These are phyloP conservation scores for Trypanosoma cruzi DNA, from an alignment of 208 protist species.

Conservation along the genomic window DNA sequence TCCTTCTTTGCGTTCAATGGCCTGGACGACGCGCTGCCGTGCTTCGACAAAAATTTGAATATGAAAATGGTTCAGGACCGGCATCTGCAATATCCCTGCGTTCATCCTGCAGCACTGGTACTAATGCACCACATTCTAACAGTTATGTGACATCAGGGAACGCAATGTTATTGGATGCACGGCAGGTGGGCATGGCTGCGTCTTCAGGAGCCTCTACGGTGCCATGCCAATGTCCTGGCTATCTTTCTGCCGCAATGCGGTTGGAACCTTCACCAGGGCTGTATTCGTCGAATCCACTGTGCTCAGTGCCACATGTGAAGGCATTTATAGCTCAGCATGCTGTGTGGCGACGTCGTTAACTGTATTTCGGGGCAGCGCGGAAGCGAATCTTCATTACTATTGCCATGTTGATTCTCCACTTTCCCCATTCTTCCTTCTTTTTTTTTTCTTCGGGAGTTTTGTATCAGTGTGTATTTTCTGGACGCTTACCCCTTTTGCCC, in stretches of 20 bases:
- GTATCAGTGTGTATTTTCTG: no score
- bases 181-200: constrained; percentile 7
- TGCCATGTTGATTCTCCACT: no score
- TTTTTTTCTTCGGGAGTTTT: no score
- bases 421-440: no score
- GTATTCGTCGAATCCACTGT: constrained; percentile 35
- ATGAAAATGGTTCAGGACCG: background rate
- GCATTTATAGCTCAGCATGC: constrained; percentile 54
- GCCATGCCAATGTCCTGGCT: constrained; percentile 17
- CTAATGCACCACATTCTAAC: background rate
- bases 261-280: constrained; percentile 34
- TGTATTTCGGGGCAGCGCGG: no score
- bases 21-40: constrained; percentile 61
- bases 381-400: no score
- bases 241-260: constrained; percentile 26
- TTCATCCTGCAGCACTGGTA: background rate
- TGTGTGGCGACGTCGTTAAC: constrained; percentile 21
- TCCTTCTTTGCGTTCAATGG: constrained; percentile 56
- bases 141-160: background rate
- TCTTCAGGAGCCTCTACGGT: background rate
- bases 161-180: background rate
- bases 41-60: constrained; percentile 41
- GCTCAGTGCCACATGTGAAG: constrained; percentile 42
- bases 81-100: background rate
- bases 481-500: no score